Base-by-base conservation (phyloP, 768 basidiomycete species). In the Calocybe indica region DNA sequence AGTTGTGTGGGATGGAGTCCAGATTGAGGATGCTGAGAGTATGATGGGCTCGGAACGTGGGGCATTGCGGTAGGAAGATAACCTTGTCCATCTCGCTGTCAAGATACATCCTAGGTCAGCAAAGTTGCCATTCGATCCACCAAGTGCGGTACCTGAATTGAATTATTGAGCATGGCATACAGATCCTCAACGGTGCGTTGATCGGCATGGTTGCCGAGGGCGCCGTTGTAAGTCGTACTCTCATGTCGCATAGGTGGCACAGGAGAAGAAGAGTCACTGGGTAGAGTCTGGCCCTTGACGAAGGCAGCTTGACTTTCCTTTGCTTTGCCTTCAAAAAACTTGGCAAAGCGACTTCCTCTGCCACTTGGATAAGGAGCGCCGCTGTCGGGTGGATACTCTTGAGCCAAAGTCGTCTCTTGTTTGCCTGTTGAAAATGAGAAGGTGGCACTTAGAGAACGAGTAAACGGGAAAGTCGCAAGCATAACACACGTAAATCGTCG, bases 311-410 rank as follows among this genome's bases (percentile, higher is more conserved):
- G 54, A 13, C 56, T 57, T 10, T 82, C 81, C 52, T 74, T 75
- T 22, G 68, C 63, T 62, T 87, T 89, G n/a, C 76, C 76, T 55
- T 91, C 88, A 53, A 91, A 92, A 63, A 90, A 89, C 60, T 90
- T 92, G 31, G 88, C 89, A 61, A 91, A 86, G 34, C 89, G 82
- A 59, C 88, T 91, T 36, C 88, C 88, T 62, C 84, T 88, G 22
- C 72, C 73, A 31, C 71, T 67, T 10, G 78, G 42, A 70, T 58
- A 77, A 69, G 31, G 75, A 72, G 28, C 69, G 44, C 56, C 65
- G 7, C 69, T 69, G 7, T 47, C 40, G 60, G 52, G 47, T 7
- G 45, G 34, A 9, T 45, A 8, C 14, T 50, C 50, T 22, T 32
- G 50, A 44, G 5, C 52, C 22, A 35, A 22, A 22, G 22, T 22